These are phyloP conservation scores for Xylariomycetidae sp. DNA, from an alignment of 2,329 filamentous ascomycete genomes.

Conservation along the genomic window DNA sequence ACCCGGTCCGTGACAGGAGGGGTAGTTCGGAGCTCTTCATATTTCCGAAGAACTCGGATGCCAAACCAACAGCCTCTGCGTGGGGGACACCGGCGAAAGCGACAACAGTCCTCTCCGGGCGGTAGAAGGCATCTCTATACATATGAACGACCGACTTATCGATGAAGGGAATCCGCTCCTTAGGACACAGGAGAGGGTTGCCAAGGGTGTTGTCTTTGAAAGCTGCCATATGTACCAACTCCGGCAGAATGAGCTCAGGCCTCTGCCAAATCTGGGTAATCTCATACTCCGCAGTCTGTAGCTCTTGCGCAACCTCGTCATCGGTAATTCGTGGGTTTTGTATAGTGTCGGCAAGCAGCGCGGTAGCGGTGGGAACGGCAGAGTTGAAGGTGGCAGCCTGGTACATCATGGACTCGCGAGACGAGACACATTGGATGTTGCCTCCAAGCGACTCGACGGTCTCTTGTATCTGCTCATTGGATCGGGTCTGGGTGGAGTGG, in stretches of 20 bases:
- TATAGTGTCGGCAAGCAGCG: slow-evolving; percentile 87
- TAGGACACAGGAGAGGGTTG: slow-evolving; percentile 85
- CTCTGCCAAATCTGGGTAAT: slow-evolving; percentile 97
- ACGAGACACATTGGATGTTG: slow-evolving; percentile 95
- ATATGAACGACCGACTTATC: slow-evolving; percentile 65
- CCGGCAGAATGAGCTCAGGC: slow-evolving; percentile 90
- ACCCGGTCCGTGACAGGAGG: slow-evolving; percentile 47
- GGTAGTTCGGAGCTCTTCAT: slow-evolving; percentile 59
- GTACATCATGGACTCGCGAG: slow-evolving; percentile 96
- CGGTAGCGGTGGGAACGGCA: slow-evolving; percentile 75
- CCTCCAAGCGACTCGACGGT: slow-evolving; percentile 82
- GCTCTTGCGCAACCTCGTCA: slow-evolving; percentile 77
- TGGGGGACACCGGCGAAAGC: slow-evolving; percentile 93
- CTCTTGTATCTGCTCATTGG: slow-evolving; percentile 81
- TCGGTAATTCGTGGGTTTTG: slow-evolving; percentile 79
- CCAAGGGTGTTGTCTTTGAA: slow-evolving; percentile 95
- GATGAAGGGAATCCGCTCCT: slow-evolving; percentile 73
- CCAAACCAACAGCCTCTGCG: slow-evolving; percentile 67
- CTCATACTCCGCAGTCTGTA: slow-evolving; percentile 90
- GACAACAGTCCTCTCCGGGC: slow-evolving; percentile 85
- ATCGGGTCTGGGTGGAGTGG: slow-evolving; percentile 71
- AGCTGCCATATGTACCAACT: slow-evolving; percentile 90
- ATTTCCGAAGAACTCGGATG: slow-evolving; percentile 84
- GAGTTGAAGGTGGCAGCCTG: slow-evolving; percentile 97
- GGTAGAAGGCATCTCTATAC: slow-evolving; percentile 80